Conservation (phyloP, 805 yeast species). For the Yarrowia sp. region DNA sequence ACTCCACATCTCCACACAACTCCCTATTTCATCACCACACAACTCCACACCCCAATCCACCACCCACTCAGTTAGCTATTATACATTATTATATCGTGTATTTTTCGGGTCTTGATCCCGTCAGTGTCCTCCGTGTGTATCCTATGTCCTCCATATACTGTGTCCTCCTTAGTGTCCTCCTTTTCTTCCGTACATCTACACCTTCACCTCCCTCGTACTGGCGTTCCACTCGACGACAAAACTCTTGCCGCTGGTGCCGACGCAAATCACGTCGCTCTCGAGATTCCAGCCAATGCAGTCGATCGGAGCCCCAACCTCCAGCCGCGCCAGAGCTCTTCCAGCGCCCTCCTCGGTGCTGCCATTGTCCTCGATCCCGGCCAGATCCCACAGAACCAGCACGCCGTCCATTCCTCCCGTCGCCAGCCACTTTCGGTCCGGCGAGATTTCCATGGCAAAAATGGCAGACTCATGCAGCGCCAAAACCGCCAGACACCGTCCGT, state of each 20-base stretch:
- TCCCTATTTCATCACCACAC: too few relatives aligned
- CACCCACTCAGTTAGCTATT: constrained; percentile 1
- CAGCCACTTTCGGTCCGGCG: constrained; percentile 48
- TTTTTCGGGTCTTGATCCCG: too few relatives aligned
- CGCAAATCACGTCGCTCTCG: not conserved
- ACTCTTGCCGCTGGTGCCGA: constrained; percentile 19
- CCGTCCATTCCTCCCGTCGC: constrained; percentile 71
- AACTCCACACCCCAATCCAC: too few relatives aligned
- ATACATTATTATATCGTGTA: constrained; percentile 5
- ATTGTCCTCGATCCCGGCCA: constrained; percentile 12
- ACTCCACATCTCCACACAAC: too few relatives aligned
- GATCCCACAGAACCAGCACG: constrained; percentile 40
- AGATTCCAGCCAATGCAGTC: constrained; percentile 17
- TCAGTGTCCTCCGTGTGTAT: too few relatives aligned
- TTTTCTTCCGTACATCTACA: not conserved
- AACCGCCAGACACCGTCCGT: constrained; percentile 36
- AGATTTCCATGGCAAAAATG: constrained; percentile 51
- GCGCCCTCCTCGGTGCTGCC: constrained; percentile 7
- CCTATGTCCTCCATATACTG: too few relatives aligned
- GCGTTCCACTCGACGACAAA: constrained; percentile 6
- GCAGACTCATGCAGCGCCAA: constrained; percentile 50
- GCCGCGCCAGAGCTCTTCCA: constrained; percentile 8
- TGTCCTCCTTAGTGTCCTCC: too few relatives aligned
- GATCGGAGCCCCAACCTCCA: constrained; percentile 7
- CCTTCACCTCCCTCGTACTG: not conserved